Base-by-base conservation (phyloP, 2,329 filamentous ascomycete species). In the Fusarium proliferatum region DNA sequence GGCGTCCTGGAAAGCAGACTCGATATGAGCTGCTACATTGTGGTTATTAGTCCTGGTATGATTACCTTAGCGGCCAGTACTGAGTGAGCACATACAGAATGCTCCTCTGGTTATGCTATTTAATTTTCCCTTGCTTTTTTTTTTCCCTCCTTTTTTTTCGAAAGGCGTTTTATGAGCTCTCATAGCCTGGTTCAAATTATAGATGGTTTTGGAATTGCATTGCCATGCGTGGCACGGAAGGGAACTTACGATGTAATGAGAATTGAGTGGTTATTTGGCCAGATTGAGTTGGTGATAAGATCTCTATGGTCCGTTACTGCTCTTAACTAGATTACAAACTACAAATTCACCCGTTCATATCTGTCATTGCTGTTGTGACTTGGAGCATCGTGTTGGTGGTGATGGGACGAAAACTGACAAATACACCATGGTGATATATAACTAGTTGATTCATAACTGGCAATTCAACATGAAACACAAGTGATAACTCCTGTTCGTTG, bases 1-100 rank as follows among this genome's bases (percentile, higher is more conserved):
- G 76, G 76, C 76, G 76, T 78, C 58, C 46, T 73, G 76, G 76
- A 67, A 69, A 71, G 69, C 67, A 75, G 48, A 48, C 48, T 68
- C 58, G 57, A 28, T 52, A 41, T 39, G 45, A 46, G 70, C 64
- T 77, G 67, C 71, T 58, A 56, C 53, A 61, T 61, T 64, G 63
- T 59, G 46, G 42, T 61, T 61, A 63, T 65, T 60, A 28, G 52
- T 63, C 51, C 36, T 51, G 39, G 28, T 43, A 56, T 58, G 45
- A 48, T 36, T 43, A 33, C 51, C 28, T 48, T 39, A 30, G 59
- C 46, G 51, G 45, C 51, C 58, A 49, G 49, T 21, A 33, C 19
- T 38, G 41, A 23, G 42, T 46, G 59, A 41, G 66, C 16, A 43
- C n/a, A 46, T 53, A 66, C 53, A 34, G 26, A 51, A 38, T 55